Evolutionary conservation across 1,284 basidiomycete species (phyloP).

Genomic region (Heterobasidion occidentale): DNA sequence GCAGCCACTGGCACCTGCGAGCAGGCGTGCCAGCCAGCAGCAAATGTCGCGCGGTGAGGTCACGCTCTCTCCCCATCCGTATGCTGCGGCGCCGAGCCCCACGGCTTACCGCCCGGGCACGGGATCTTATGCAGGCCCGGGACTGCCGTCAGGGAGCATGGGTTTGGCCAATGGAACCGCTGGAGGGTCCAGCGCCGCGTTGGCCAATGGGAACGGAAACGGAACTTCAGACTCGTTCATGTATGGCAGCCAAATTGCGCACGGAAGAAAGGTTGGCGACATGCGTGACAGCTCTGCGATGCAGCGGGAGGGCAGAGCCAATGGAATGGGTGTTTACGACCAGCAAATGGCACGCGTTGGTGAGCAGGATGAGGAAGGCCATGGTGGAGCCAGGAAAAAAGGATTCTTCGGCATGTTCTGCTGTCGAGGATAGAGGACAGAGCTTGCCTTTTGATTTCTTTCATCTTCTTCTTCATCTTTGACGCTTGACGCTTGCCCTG

Average conservation of each 20-base stretch:
- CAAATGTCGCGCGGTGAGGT: constrained; percentile 26
- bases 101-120: constrained; percentile 38
- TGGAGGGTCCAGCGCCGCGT: constrained; percentile 18
- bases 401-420: constrained; percentile 38
- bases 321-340: constrained; percentile 49
- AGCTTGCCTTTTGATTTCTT: neutral
- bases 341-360: constrained; percentile 43
- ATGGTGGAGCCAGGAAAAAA: constrained; percentile 30
- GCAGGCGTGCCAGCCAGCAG: constrained; percentile 58
- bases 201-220: constrained; percentile 29
- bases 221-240: constrained; percentile 9
- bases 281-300: neutral
- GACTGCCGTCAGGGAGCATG: constrained; percentile 32
- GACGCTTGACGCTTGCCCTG: neutral
- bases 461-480: neutral
- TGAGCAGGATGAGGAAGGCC: constrained; percentile 40
- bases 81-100: constrained; percentile 51
- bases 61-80: constrained; percentile 51
- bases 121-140: constrained; percentile 49
- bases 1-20: constrained; percentile 52
- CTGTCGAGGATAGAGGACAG: constrained; percentile 28
- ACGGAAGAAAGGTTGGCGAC: constrained; percentile 6
- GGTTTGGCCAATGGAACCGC: constrained; percentile 13
- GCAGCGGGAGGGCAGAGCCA: constrained; percentile 38
- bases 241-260: constrained; percentile 8